These are phyloP conservation scores for Calonectria henricotiae DNA, from an alignment of 2,329 filamentous ascomycete species.

Conservation along the genomic window DNA sequence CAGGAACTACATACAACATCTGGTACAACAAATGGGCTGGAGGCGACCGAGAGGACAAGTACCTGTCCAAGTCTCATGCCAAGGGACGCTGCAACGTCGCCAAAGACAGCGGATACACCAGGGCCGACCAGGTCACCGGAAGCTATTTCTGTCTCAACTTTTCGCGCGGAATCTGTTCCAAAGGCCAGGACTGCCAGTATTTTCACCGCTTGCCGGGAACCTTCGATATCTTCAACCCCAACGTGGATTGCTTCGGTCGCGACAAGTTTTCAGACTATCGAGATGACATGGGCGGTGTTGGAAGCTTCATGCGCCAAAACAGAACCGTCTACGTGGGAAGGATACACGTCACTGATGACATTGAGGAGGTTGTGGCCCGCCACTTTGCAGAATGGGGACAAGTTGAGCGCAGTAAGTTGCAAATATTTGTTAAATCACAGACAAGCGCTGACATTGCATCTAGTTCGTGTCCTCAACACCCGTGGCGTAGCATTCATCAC, in stretches of 20 bases:
- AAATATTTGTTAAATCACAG: neutral
- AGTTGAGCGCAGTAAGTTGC: conserved; percentile 78
- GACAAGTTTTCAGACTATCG: conserved; percentile 95
- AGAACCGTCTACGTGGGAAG: conserved; percentile 93
- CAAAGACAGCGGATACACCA: conserved; percentile 84
- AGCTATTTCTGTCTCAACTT: conserved; percentile 96
- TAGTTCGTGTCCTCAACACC: conserved; percentile 85
- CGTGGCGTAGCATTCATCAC: conserved; percentile 96
- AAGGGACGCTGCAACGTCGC: conserved; percentile 90
- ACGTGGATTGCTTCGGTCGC: conserved; percentile 89
- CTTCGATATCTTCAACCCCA: conserved; percentile 92
- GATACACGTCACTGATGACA: conserved; percentile 96
- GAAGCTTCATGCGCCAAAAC: conserved; percentile 94
- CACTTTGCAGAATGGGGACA: conserved; percentile 99
- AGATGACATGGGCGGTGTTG: conserved; percentile 98
- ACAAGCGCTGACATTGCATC: conserved; percentile 30
- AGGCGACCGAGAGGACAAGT: conserved; percentile 94
- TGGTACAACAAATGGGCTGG: conserved; percentile 99
- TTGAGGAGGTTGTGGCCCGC: conserved; percentile 94
- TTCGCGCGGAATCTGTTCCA: conserved; percentile 85
- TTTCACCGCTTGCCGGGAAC: conserved; percentile 90
- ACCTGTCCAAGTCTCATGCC: conserved; percentile 86
- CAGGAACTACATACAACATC: conserved; percentile 94
- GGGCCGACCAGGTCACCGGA: conserved; percentile 82
- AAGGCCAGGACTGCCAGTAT: conserved; percentile 94